Evolutionary conservation across 371 early-diverging fungal genomes (phyloP), one percentile per base, ranked within the genome.

Genomic region (Paraphysoderma sedebokerense): DNA sequence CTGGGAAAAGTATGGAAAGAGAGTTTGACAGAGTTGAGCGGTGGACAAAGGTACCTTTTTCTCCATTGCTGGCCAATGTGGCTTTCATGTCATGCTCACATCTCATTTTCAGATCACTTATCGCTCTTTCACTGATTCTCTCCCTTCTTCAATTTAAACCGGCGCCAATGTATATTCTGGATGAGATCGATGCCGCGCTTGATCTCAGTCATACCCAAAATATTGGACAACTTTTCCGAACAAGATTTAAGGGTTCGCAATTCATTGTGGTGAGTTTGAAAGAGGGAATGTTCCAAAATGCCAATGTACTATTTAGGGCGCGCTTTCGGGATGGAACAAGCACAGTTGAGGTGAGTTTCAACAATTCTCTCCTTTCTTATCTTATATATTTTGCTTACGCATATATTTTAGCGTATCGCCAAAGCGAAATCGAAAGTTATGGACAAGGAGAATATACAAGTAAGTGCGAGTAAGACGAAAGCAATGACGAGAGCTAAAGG

Each of bases 251-350:
- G 50, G 92, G 87, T 17, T 87, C 97, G 0, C 99, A 99, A 64
- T 99, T 99, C 62, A 85, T 99, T 37, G 86, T 99, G 3, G 98
- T 99, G 3, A 93, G 93, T 20, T 70, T 99, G n/a, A 99, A 99
- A 63, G 98, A 98, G 59, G 99, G 97, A 46, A 97, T 99, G 98
- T 99, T 95, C 65, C 90, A 90, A 56, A 98, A 97, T 61, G 99
- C 99, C 49, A 96, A 98, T 55, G 92, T 89, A 1, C 68, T 99
- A 15, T 99, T 93, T 72, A 76, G 85, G 45, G 86, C 98, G 0
- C 81, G 83, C 51, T 95, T 99, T 61, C 66, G 85, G 44, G 97
- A 99, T 55, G 98, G 98, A 28, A 90, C 88, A 20, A 92, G 97
- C 11, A 80, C 82, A 29, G 93, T 99, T 3, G 96, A 92, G 32